Base-by-base conservation (phyloP, 768 basidiomycete species). In the Gelatoporia subvermispora region DNA sequence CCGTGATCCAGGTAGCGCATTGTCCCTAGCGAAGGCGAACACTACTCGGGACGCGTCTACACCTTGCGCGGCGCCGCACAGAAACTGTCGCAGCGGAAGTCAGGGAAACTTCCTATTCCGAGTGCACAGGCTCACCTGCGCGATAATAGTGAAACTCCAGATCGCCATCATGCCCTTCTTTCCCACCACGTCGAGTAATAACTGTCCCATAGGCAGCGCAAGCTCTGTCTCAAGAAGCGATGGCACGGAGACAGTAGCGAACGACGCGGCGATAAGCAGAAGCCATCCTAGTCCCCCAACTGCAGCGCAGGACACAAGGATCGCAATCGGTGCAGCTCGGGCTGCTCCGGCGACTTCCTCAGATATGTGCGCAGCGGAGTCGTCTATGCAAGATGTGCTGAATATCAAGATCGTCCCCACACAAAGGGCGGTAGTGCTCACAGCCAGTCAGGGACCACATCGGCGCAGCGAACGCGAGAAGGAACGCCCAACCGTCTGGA, bases 401-500 rank as follows among this genome's bases (percentile, higher is more conserved):
- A n/a, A n/a, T n/a, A n/a, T n/a, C n/a, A n/a, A n/a, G n/a, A n/a
- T n/a, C n/a, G n/a, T n/a, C n/a, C n/a, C n/a, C n/a, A n/a, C n/a
- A n/a, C n/a, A n/a, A n/a, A n/a, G n/a, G n/a, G n/a, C n/a, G n/a
- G n/a, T n/a, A n/a, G n/a, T 2, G 64, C 82, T 56, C 49, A 85
- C 85, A 87, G 51, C 85, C 85, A 1, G 84, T 86, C 47, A 87
- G 63, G 3, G 83, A 83, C 85, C 85, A 87, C 85, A 87, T 87
- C 1, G 84, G 81, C 3, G 85, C 73, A 0, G 84, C 83, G 57
- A 87, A 86, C 0, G 85, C 72, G 25, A 87, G 60, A 52, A 86
- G 69, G 60, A 86, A 86, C 0, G 84, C 82, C 84, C 84, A 86
- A 13, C 81, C 82, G 61, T 76, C 85, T 85, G 58, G 22, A 35